Base-by-base conservation (phyloP, 2,329 filamentous ascomycete species). In the Nemania abortiva region DNA sequence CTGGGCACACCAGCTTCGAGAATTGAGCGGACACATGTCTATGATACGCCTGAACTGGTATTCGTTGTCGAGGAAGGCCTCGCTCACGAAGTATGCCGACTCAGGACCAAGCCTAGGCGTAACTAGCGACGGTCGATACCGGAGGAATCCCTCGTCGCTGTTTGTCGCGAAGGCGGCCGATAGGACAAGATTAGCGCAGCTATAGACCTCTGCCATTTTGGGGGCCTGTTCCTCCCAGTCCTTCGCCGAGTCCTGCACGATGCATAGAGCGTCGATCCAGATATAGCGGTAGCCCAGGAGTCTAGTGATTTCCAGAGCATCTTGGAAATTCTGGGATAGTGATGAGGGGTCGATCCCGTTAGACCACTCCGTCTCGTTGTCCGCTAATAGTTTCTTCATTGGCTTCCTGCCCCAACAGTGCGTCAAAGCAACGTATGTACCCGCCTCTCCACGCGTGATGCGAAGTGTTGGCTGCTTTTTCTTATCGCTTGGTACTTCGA, bases 191-290 rank as follows among this genome's bases (percentile, higher is more conserved):
- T 9, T 31, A 29, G 37, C 37, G 15, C 20, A 27, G 2, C 29
- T 45, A 29, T 58, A 58, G 15, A 47, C 27, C 27, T 58, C 20
- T 20, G 55, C 55, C 55, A 58, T 45, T 29, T 29, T 31, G 10
- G 55, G 55, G 18, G 55, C 37, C 18, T 58, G 34, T 45, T 58
- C 55, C 22, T 42, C 37, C 56, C 56, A 55, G 27, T 55, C 57
- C 71, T 55, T n/a, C 13, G 57, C 42, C 1, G 49, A 55, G 39
- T 62, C 64, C 6, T 66, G 50, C 20, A 61, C 49, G 3, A 59
- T 66, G 20, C 64, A 77, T 1, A 76, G 59, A 0, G 71, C 56
- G 53, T 77, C 74, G 7, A 77, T 74, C 74, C 74, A 77, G 7
- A 76, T 52, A 56, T 75, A 73, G 4, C 63, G 63, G 42, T 75